Conservation (phyloP, 2,329 filamentous ascomycete species). For the Fusarium penzigii region DNA sequence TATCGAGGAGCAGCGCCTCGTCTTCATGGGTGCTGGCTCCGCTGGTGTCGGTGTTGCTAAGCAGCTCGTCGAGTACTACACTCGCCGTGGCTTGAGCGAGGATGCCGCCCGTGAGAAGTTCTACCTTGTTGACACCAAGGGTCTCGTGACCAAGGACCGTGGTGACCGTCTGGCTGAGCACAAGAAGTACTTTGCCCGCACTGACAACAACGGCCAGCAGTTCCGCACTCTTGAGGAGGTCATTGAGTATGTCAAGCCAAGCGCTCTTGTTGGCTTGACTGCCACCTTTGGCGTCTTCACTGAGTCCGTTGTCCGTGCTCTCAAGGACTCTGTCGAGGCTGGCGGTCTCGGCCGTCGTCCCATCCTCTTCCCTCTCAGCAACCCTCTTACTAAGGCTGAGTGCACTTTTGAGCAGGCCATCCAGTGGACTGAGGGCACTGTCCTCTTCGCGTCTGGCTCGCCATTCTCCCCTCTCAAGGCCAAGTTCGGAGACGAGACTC, state of each 20-base stretch:
- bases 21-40: conserved; percentile 94
- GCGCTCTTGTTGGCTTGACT: conserved; percentile 89
- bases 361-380: conserved; percentile 95
- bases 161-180: conserved; percentile 93
- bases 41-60: conserved; percentile 97
- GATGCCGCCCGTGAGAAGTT: conserved; percentile 87
- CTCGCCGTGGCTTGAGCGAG: conserved; percentile 85
- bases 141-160: conserved; percentile 88
- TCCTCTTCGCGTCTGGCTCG: conserved; percentile 92
- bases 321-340: conserved; percentile 64
- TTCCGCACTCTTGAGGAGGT: conserved; percentile 85
- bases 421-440: conserved; percentile 85
- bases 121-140: conserved; percentile 96
- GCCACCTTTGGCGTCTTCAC: conserved; percentile 96
- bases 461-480: conserved; percentile 77
- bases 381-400: conserved; percentile 94
- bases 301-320: conserved; percentile 75
- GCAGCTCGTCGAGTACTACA: conserved; percentile 97
- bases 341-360: conserved; percentile 73
- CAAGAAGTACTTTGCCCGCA: conserved; percentile 70
- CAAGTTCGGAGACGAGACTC: conserved; percentile 56
- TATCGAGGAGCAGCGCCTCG: conserved; percentile 85
- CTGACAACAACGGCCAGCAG: conserved; percentile 65
- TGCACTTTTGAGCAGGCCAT: conserved; percentile 96
- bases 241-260: conserved; percentile 92